Conservation (phyloP, 1,139 yeast species). For the Nakaseomyces glabratus region DNA sequence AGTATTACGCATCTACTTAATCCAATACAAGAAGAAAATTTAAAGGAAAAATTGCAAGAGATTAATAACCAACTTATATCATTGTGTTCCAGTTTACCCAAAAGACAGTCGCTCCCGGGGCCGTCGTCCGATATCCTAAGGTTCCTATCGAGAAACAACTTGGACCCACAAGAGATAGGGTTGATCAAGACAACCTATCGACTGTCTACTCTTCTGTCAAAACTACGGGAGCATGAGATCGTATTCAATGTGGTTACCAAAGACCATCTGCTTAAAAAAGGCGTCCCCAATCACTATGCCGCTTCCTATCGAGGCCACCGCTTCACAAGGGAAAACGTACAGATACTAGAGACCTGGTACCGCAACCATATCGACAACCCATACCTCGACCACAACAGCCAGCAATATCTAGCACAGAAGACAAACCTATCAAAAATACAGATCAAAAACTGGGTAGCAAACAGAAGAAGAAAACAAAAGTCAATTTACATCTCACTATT, state of each 20-base stretch:
- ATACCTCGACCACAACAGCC: conserved; percentile 15
- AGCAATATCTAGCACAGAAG: conserved; percentile 10
- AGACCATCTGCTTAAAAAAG: conserved; percentile 6
- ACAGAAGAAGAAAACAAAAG: conserved; percentile 25
- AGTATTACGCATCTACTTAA: conserved; percentile 9
- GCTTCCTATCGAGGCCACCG: conserved; percentile 17
- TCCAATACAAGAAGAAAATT: conserved; percentile 8
- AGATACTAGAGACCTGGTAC: conserved; percentile 19
- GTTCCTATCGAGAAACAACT: conserved; percentile 5
- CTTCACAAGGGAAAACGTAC: conserved; percentile 14
- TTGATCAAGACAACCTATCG: conserved; percentile 6
- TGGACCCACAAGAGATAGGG: conserved; percentile 6
- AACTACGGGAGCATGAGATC: conserved; percentile 6
- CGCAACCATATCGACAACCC: conserved; percentile 15
- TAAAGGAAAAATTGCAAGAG: conserved; percentile 9
- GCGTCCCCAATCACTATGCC: conserved; percentile 3
- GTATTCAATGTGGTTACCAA: conserved; percentile 8
- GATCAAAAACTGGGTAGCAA: conserved; percentile 24
- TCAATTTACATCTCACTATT: no score
- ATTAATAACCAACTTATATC: conserved; percentile 8
- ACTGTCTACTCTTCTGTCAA: conserved; percentile 6
- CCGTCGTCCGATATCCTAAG: conserved; percentile 6
- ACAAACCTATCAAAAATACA: conserved; percentile 18
- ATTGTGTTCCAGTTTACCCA: conserved; percentile 9
- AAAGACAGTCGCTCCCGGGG: conserved; percentile 3